Percentiles rank a stretch among this genome's conserved stretches.
phyloP scores from a whole-genome alignment of 805 yeast species.

The Monosporozyma yasuniensis region DNA sequence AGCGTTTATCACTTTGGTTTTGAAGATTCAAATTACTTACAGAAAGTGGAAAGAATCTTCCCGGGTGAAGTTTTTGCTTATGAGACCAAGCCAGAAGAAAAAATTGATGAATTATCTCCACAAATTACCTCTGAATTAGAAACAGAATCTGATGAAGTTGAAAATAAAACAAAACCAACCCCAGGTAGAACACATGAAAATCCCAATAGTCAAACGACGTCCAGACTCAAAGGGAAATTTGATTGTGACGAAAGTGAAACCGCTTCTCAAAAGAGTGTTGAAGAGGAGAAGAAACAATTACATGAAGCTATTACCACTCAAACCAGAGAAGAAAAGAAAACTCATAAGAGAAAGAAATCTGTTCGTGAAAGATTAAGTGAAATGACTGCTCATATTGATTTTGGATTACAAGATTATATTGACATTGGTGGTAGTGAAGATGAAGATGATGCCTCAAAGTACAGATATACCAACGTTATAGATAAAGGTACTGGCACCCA shows the following conservation, averaged over 20 bases:
- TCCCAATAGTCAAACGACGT: neutral
- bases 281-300: neutral
- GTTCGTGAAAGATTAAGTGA: neutral
- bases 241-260: neutral
- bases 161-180: neutral
- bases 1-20: slow-evolving; percentile 13
- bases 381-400: neutral
- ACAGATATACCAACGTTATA: neutral
- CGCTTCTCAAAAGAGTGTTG: neutral
- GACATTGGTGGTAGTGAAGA: slow-evolving; percentile 3
- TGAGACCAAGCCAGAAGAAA: slow-evolving; percentile 25
- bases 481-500: neutral
- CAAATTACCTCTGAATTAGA: neutral
- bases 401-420: slow-evolving; percentile 4
- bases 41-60: slow-evolving; percentile 14
- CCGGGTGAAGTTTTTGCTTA: slow-evolving; percentile 15
- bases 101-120: neutral
- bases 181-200: neutral
- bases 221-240: neutral
- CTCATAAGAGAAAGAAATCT: neutral
- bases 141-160: neutral
- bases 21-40: slow-evolving; percentile 14
- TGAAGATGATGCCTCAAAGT: neutral
- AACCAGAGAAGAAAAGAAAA: neutral
- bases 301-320: neutral